Evolutionary conservation across 208 protist species (phyloP).

Genomic region (Leishmania aethiopica): DNA sequence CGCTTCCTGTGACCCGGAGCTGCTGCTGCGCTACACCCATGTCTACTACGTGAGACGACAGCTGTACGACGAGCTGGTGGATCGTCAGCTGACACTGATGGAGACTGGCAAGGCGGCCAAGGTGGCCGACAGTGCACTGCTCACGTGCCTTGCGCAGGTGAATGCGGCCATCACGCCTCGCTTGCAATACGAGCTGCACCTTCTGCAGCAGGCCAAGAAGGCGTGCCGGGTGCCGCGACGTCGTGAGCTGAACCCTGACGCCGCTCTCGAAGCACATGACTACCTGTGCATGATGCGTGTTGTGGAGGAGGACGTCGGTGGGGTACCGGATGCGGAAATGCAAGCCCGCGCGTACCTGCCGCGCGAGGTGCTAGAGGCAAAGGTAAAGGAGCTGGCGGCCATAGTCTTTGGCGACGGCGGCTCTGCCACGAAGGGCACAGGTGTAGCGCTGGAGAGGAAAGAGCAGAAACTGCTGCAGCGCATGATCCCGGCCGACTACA

Average conservation of each 20-base stretch:
- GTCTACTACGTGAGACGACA: slow-evolving; percentile 85
- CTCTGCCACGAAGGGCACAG: slow-evolving; percentile 5
- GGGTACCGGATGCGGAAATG: slow-evolving; percentile 76
- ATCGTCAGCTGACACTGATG: slow-evolving; percentile 78
- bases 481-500: slow-evolving; percentile 74
- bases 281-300: slow-evolving; percentile 91
- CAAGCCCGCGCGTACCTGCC: slow-evolving; percentile 78
- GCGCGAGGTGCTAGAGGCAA: slow-evolving; percentile 55
- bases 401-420: slow-evolving; percentile 35
- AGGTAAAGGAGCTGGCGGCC: slow-evolving; percentile 49
- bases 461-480: slow-evolving; percentile 79
- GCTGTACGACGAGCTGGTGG: slow-evolving; percentile 76
- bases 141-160: slow-evolving; percentile 59
- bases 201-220: slow-evolving; percentile 64
- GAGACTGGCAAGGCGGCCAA: slow-evolving; percentile 76
- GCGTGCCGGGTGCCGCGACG: slow-evolving; percentile 51
- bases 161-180: slow-evolving; percentile 55
- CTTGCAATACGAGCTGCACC: slow-evolving; percentile 58
- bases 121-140: slow-evolving; percentile 58
- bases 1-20: slow-evolving; percentile 80
- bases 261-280: slow-evolving; percentile 75
- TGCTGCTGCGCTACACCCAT: slow-evolving; percentile 86
- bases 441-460: slow-evolving; percentile 64
- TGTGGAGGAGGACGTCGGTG: slow-evolving; percentile 72
- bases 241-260: slow-evolving; percentile 74